A percentile compares a stretch with the other conserved stretches of the same genome.
Evolutionary conservation across 495 filamentous ascomycete genomes (phyloP).

Genomic region (Neurospora tetraspora): DNA sequence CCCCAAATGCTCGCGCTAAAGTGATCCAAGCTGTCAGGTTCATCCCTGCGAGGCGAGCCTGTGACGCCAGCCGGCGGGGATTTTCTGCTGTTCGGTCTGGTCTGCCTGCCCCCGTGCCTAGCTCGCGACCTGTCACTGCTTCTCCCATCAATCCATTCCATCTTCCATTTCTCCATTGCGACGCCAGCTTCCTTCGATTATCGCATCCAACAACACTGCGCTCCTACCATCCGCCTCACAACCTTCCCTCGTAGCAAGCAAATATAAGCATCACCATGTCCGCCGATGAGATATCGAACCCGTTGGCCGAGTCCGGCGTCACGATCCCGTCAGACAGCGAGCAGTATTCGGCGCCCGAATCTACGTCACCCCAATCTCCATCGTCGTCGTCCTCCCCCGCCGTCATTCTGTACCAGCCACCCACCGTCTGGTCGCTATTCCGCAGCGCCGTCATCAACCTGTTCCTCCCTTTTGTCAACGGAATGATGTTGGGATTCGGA

Average conservation of each 20-base stretch:
- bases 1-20: neutral
- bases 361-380: constrained; percentile 36
- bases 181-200: too few species aligned
- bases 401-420: constrained; percentile 80
- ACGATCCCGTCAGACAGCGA: constrained; percentile 88
- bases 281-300: constrained; percentile 42
- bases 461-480: constrained; percentile 90
- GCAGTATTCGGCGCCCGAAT: constrained; percentile 67
- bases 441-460: constrained; percentile 92
- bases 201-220: neutral
- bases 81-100: neutral
- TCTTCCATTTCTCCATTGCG: neutral
- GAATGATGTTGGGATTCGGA: constrained; percentile 95
- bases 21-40: neutral
- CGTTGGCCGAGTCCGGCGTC: constrained; percentile 67
- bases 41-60: neutral
- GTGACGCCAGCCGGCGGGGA: neutral
- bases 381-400: constrained; percentile 62
- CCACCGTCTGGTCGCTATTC: constrained; percentile 73
- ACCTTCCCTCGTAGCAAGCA: neutral
- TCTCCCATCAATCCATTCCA: neutral
- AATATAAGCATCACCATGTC: constrained; percentile 21
- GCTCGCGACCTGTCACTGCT: neutral
- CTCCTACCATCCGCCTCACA: neutral
- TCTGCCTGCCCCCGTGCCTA: neutral